Conservation (phyloP, 2,329 filamentous ascomycete species). For the Colletotrichum trifolii region DNA sequence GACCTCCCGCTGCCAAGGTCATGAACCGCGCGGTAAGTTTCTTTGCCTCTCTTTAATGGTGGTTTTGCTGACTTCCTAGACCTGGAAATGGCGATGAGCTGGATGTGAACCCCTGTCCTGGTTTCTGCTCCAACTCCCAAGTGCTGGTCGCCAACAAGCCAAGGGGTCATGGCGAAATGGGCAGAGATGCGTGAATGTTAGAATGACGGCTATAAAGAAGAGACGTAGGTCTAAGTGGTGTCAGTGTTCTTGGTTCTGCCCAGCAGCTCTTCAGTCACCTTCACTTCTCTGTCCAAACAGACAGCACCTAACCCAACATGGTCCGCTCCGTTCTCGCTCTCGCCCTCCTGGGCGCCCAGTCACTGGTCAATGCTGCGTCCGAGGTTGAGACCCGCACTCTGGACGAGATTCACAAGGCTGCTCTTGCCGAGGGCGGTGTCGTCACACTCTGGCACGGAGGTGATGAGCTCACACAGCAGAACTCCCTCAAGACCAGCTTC, state of each 20-base stretch:
- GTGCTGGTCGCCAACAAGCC: too few relatives aligned
- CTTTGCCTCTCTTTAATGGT: background rate
- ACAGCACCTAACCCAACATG: constrained; percentile 18
- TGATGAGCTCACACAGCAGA: constrained; percentile 55
- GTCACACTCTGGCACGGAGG: constrained; percentile 62
- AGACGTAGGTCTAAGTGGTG: background rate
- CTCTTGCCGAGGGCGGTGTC: constrained; percentile 56
- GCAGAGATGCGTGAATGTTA: background rate
- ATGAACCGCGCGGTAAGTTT: constrained; percentile 32
- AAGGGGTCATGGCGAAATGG: constrained; percentile 5
- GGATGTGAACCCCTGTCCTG: background rate
- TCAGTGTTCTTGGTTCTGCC: background rate
- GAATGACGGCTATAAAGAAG: too few relatives aligned
- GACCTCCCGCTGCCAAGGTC: constrained; percentile 13
- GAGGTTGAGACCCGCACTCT: constrained; percentile 57
- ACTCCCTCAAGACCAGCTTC: constrained; percentile 54
- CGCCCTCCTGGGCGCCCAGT: constrained; percentile 22
- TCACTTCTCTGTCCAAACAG: background rate
- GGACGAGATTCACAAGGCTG: constrained; percentile 61
- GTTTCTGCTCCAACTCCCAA: background rate
- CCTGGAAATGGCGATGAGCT: background rate
- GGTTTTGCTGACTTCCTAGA: background rate
- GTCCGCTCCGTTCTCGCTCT: constrained; percentile 20
- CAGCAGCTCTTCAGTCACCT: background rate
- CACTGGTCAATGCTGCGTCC: constrained; percentile 32